Evolutionary conservation across 192 early-diverging fungal genomes (phyloP).

Genomic region (Diversispora epigaea): DNA sequence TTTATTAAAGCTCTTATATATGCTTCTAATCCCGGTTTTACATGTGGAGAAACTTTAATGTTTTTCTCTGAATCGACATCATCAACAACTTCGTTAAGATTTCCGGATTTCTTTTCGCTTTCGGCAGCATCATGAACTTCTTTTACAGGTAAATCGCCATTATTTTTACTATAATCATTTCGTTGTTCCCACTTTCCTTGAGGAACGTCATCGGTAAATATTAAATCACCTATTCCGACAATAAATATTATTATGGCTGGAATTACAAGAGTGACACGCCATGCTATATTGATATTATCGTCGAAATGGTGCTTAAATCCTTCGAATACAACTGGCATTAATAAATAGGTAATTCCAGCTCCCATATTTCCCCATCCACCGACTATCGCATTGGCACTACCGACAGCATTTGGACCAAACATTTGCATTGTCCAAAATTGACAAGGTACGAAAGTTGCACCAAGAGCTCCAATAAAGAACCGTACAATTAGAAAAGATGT

Average conservation of each 20-base stretch:
- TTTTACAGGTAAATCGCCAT: slow-evolving; percentile 8
- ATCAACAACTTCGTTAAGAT: slow-evolving; percentile 49
- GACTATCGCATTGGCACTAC: slow-evolving; percentile 65
- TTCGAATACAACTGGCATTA: slow-evolving; percentile 59
- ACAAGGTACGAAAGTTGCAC: slow-evolving; percentile 68
- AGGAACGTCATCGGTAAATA: slow-evolving; percentile 50
- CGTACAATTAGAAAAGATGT: slow-evolving; percentile 48
- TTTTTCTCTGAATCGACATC: slow-evolving; percentile 37
- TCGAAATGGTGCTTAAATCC: slow-evolving; percentile 36
- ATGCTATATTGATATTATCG: slow-evolving; percentile 41
- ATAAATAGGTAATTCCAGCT: slow-evolving; percentile 58
- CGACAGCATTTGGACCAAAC: slow-evolving; percentile 57
- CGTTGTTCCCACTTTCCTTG: slow-evolving; percentile 37
- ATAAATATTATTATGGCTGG: slow-evolving; percentile 40
- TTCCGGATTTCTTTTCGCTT: slow-evolving; percentile 39
- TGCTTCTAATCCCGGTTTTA: not conserved
- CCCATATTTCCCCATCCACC: slow-evolving; percentile 74
- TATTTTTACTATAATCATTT: slow-evolving; percentile 13
- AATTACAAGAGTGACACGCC: slow-evolving; percentile 49
- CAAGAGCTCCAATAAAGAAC: slow-evolving; percentile 62
- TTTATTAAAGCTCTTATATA: slow-evolving; percentile 31
- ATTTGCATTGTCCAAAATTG: slow-evolving; percentile 69
- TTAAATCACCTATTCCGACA: slow-evolving; percentile 35
- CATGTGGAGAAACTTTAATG: not conserved
- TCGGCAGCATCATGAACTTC: slow-evolving; percentile 35